Evolutionary conservation across 352 stramenopile genomes (phyloP), one percentile per base, ranked within the genome.

Genomic region (Thalassiosira gravida): DNA sequence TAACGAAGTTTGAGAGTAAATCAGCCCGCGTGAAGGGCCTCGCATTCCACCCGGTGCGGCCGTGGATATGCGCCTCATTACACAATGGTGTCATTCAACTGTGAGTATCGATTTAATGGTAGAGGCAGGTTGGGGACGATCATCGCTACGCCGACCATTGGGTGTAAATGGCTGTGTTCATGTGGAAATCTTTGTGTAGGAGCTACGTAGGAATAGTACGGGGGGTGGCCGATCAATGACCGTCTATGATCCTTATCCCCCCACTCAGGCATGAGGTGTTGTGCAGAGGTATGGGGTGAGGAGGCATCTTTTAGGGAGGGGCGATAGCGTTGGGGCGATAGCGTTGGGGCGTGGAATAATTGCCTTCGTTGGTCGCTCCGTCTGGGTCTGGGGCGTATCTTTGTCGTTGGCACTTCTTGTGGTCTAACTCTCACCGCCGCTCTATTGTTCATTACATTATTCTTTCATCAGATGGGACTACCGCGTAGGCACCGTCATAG

Each of bases 1-100:
- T 99, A 82, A 98, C 97, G 70, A 99, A 99, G 89, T 99, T 99
- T 86, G 97, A 99, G 92, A 98, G 95, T 77, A 99, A 99, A 94
- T 99, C 96, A 79, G 98, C 98, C 77, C 95, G 98, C 67, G 98
- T 99, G 5, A 99, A 99, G 90, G 98, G 98, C 2, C 92, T 99
- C 46, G 95, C 96, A 65, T 99, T 99, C 93, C 98, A 99, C 83
- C 93, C 96, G 46, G 97, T 96, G 42, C 94, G 97, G 50, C 97
- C 98, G 35, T 99, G 97, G 97, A 98, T 99, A 82, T 96, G 99
- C 82, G 98, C 97, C 35, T 98, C 97, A 63, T 92, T 99, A 46
- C 97, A 99, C 93, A 99, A 99, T 94, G 98, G 98, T 74, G 96
- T 95, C 20, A 96, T 97, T 87, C 93, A 96, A 86, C 76, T 96